Evolutionary conservation across 2,329 filamentous ascomycete species (phyloP).

Genomic region (Claviceps fusiformis): DNA sequence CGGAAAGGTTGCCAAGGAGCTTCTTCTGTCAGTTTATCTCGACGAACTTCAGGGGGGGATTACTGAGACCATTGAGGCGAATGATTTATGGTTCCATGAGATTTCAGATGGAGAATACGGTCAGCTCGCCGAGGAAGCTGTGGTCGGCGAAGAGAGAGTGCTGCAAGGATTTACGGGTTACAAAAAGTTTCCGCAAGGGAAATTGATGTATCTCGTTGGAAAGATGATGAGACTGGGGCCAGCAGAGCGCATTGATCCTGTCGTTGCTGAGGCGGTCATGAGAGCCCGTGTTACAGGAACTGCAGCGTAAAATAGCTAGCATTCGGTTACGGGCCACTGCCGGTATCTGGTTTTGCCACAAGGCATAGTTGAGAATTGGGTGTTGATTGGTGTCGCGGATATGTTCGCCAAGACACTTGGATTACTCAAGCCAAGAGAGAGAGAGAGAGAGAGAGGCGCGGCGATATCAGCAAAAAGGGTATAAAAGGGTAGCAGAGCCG

Average conservation of each 20-base stretch:
- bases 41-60: slow-evolving; percentile 31
- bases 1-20: slow-evolving; percentile 42
- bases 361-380: not conserved
- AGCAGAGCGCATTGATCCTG: slow-evolving; percentile 41
- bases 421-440: too few relatives aligned
- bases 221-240: slow-evolving; percentile 42
- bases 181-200: slow-evolving; percentile 38
- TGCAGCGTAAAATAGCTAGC: not conserved
- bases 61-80: slow-evolving; percentile 28
- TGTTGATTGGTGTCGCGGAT: too few relatives aligned
- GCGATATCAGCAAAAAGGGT: too few relatives aligned
- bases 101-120: slow-evolving; percentile 34
- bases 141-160: slow-evolving; percentile 33
- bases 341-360: not conserved
- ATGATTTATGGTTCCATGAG: slow-evolving; percentile 42
- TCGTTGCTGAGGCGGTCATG: slow-evolving; percentile 35
- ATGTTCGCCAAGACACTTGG: too few relatives aligned
- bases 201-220: slow-evolving; percentile 47
- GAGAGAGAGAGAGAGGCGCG: too few relatives aligned
- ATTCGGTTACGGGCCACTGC: too few relatives aligned
- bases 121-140: slow-evolving; percentile 28
- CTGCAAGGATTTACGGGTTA: slow-evolving; percentile 31
- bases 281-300: slow-evolving; percentile 15
- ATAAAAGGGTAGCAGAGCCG: not conserved
- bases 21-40: slow-evolving; percentile 39